Conservation (phyloP, 192 early-diverging fungal species). For the Coemansia sp. region DNA sequence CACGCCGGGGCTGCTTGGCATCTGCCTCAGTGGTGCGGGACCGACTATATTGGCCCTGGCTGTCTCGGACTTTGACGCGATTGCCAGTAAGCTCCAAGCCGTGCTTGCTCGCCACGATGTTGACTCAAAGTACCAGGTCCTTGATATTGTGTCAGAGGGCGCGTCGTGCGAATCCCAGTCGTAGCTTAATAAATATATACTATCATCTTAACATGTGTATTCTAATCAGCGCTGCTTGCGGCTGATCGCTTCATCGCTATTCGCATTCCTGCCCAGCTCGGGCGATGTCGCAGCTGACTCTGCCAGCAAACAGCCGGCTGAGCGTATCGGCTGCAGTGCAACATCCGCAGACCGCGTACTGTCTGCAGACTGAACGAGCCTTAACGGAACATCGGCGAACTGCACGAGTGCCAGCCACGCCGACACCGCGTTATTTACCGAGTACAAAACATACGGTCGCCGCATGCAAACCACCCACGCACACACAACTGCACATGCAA, state of each 20-base stretch:
- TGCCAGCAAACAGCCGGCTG: no score
- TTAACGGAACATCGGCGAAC: neutral
- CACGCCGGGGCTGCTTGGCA: slow-evolving; percentile 82
- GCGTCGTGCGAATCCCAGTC: slow-evolving; percentile 21
- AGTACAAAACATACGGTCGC: slow-evolving; percentile 62
- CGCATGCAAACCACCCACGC: slow-evolving; percentile 58
- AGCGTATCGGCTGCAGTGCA: no score
- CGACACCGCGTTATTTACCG: slow-evolving; percentile 48
- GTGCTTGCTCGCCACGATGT: slow-evolving; percentile 41
- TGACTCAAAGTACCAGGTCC: slow-evolving; percentile 43
- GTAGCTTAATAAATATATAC: neutral
- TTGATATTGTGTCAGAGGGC: slow-evolving; percentile 50
- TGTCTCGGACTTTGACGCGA: slow-evolving; percentile 76
- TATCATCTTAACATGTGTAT: neutral
- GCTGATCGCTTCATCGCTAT: neutral
- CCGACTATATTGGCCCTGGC: slow-evolving; percentile 94
- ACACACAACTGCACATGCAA: slow-evolving; percentile 47
- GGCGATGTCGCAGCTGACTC: no score
- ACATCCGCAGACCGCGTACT: no score
- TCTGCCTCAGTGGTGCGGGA: slow-evolving; percentile 93
- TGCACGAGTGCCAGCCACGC: slow-evolving; percentile 45
- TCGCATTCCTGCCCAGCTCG: no score
- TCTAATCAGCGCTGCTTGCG: slow-evolving; percentile 14
- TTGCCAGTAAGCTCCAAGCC: slow-evolving; percentile 57
- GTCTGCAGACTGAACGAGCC: neutral